Evolutionary conservation across 202 grass and related monocot species (phyloP).

Genomic region (Musa balbisiana): DNA sequence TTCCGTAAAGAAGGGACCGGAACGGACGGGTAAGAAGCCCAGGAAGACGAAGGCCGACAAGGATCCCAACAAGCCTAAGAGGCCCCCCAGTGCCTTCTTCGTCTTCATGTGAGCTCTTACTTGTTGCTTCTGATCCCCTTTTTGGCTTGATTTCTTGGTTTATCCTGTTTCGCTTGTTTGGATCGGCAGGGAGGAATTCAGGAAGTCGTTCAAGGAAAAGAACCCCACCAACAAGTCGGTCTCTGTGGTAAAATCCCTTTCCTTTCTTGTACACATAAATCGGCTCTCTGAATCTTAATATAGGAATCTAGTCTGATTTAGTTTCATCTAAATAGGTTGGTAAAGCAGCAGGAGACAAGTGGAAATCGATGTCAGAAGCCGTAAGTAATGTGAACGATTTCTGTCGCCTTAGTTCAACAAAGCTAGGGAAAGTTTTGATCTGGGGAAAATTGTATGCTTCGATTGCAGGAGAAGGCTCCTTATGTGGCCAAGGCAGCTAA

Average conservation of each 20-base stretch:
- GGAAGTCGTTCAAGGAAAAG: conserved; percentile 21
- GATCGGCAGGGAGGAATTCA: conserved; percentile 19
- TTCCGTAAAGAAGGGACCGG: conserved; percentile 1
- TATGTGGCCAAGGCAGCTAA: conserved; percentile 25
- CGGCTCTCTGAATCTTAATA: too few relatives aligned
- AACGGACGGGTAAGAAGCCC: neutral
- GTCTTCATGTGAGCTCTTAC: neutral
- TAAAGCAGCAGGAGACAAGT: conserved; percentile 27
- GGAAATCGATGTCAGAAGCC: conserved; percentile 21
- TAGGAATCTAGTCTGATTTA: neutral
- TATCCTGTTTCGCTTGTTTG: neutral
- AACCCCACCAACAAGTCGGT: conserved; percentile 22
- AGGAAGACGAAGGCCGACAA: neutral
- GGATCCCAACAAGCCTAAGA: conserved; percentile 1
- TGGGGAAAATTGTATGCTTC: neutral
- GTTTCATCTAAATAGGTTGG: conserved; percentile 17
- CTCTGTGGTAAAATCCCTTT: conserved; percentile 8
- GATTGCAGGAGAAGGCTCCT: conserved; percentile 24
- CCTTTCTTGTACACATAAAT: neutral
- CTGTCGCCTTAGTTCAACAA: neutral
- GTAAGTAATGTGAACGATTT: neutral
- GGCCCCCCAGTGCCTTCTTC: conserved; percentile 4
- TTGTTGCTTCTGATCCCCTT: neutral
- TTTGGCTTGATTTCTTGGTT: neutral
- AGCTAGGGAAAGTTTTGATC: neutral